Conservation (phyloP, 2,329 filamentous ascomycete species). For the Aureobasidium leucospermi region DNA sequence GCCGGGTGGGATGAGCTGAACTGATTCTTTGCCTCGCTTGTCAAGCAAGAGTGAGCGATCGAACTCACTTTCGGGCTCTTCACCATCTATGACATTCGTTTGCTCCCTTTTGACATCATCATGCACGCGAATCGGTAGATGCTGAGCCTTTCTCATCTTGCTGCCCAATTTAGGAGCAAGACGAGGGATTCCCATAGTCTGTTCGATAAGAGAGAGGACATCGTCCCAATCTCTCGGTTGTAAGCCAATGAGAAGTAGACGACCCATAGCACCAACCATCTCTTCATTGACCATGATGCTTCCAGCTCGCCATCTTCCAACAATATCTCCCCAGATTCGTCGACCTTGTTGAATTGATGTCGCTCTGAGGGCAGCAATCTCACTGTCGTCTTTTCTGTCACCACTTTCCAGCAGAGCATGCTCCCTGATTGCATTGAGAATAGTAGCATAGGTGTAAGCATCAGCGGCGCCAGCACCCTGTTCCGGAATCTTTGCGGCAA, state of each 20-base stretch:
- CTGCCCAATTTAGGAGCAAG: slow-evolving; percentile 33
- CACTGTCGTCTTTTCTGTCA: slow-evolving; percentile 20
- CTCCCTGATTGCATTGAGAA: slow-evolving; percentile 67
- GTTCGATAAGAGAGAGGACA: slow-evolving; percentile 67
- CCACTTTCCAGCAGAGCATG: slow-evolving; percentile 23
- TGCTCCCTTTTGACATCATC: neutral
- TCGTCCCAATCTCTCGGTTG: slow-evolving; percentile 58
- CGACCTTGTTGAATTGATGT: slow-evolving; percentile 59
- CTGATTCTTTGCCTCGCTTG: neutral
- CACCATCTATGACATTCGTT: neutral
- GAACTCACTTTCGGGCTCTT: slow-evolving; percentile 13
- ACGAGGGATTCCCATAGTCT: slow-evolving; percentile 71
- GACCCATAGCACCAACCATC: slow-evolving; percentile 74
- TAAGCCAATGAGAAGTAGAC: slow-evolving; percentile 60
- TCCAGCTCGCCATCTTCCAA: slow-evolving; percentile 67
- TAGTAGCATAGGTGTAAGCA: slow-evolving; percentile 68
- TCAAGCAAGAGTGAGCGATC: neutral
- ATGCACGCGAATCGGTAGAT: slow-evolving; percentile 20
- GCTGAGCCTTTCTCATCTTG: slow-evolving; percentile 21
- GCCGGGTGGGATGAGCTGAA: slow-evolving; percentile 38
- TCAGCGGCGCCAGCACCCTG: slow-evolving; percentile 58
- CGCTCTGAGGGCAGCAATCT: slow-evolving; percentile 27
- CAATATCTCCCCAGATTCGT: slow-evolving; percentile 72
- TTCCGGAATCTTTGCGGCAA: slow-evolving; percentile 65
- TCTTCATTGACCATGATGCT: slow-evolving; percentile 67